These are phyloP conservation scores for Phytopythium litorale DNA, from an alignment of 352 stramenopile species.

Conservation along the genomic window DNA sequence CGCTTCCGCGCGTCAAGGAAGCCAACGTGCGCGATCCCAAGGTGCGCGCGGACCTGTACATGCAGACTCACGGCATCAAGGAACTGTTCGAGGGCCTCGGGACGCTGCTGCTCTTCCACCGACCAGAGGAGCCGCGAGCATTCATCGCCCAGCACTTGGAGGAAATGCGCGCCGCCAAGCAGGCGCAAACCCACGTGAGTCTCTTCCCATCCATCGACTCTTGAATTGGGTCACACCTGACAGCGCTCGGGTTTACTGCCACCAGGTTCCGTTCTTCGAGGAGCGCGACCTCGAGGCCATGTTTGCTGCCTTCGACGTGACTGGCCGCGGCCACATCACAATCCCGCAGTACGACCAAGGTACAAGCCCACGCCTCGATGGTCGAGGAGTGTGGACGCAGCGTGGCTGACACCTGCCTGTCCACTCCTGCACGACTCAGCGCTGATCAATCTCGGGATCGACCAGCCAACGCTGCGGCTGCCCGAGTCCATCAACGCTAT, in stretches of 20 bases:
- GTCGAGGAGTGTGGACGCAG: background rate
- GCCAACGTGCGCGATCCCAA: constrained; percentile 62
- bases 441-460: constrained; percentile 55
- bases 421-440: constrained; percentile 14
- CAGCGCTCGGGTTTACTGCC: background rate
- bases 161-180: constrained; percentile 53
- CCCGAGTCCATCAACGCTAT: constrained; percentile 59
- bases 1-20: constrained; percentile 7
- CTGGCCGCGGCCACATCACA: constrained; percentile 60
- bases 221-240: background rate
- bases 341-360: constrained; percentile 68
- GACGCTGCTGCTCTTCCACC: constrained; percentile 63
- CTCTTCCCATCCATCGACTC: background rate
- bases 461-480: constrained; percentile 55
- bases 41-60: constrained; percentile 58
- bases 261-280: constrained; percentile 63
- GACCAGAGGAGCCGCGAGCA: constrained; percentile 47
- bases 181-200: constrained; percentile 47
- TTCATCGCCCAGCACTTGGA: constrained; percentile 59
- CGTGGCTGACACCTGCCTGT: background rate
- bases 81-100: constrained; percentile 62
- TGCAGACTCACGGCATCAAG: constrained; percentile 60
- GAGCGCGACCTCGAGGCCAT: constrained; percentile 69
- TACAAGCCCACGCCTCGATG: constrained; percentile 5
- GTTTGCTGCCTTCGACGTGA: constrained; percentile 74